These are phyloP conservation scores for Polyporus arcularius DNA, from an alignment of 768 basidiomycete genomes.

Conservation along the genomic window DNA sequence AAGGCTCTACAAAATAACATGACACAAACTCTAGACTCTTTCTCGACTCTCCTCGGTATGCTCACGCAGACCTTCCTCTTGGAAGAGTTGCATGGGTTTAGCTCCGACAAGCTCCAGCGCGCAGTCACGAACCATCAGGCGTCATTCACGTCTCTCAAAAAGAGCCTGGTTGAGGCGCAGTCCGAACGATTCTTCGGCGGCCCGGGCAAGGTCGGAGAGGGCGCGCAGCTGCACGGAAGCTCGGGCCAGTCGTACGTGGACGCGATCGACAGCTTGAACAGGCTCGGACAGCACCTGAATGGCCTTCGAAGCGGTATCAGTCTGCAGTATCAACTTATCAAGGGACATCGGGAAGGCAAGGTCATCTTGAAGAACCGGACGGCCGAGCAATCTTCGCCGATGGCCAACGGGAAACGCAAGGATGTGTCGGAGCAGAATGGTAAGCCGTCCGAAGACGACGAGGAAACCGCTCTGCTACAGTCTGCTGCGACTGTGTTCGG, in stretches of 20 bases:
- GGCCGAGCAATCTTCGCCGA: background rate
- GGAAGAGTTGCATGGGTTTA: conserved; percentile 61
- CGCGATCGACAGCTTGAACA: conserved; percentile 81
- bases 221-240: conserved; percentile 23
- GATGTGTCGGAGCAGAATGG: conserved; percentile 1
- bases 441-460: conserved; percentile 20
- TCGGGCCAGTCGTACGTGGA: conserved; percentile 75
- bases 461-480: conserved; percentile 46
- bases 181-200: conserved; percentile 68
- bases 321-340: conserved; percentile 80
- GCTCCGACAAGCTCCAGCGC: conserved; percentile 65
- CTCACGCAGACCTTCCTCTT: conserved; percentile 86
- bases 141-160: conserved; percentile 88
- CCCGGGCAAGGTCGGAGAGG: conserved; percentile 18
- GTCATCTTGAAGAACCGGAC: conserved; percentile 32
- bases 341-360: conserved; percentile 53
- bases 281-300: conserved; percentile 92
- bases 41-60: conserved; percentile 80
- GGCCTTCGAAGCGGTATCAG: conserved; percentile 84
- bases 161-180: conserved; percentile 82
- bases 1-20: conserved; percentile 82
- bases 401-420: conserved; percentile 25
- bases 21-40: conserved; percentile 84
- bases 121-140: conserved; percentile 86
- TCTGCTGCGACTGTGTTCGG: conserved; percentile 77